Percentiles rank a stretch among this genome's conserved stretches.
phyloP scores from a whole-genome alignment of 2,329 filamentous ascomycete genomes.

The Cladosporium sp. region DNA sequence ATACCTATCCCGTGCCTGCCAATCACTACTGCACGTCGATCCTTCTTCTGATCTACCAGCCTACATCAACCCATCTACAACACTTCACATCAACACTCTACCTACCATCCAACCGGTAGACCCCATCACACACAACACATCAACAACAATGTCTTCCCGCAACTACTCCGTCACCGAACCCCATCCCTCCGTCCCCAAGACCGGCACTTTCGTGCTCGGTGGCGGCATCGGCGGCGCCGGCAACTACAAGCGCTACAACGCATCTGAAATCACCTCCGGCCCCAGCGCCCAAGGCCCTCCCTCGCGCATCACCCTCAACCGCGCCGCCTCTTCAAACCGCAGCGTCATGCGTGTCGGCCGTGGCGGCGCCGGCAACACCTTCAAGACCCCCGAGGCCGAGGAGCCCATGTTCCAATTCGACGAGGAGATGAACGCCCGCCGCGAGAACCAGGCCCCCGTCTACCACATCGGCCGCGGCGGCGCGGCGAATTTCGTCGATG shows the following conservation, averaged over 20 bases:
- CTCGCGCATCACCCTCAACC: conserved; percentile 46
- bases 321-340: conserved; percentile 37
- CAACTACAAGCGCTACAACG: conserved; percentile 53
- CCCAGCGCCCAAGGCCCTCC: conserved; percentile 44
- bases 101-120: conserved; percentile 23
- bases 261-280: conserved; percentile 50
- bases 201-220: conserved; percentile 45
- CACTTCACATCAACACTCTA: neutral
- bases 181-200: conserved; percentile 53
- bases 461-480: conserved; percentile 63
- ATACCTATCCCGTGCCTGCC: conserved; percentile 17
- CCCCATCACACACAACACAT: conserved; percentile 14
- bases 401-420: conserved; percentile 65
- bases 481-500: conserved; percentile 50
- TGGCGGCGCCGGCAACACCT: conserved; percentile 57
- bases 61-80: neutral
- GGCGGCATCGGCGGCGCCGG: conserved; percentile 56
- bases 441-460: conserved; percentile 50
- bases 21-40: conserved; percentile 7
- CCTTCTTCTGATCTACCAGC: too few relatives aligned
- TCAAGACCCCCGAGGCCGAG: conserved; percentile 45
- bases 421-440: conserved; percentile 58
- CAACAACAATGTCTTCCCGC: conserved; percentile 31
- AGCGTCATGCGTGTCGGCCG: conserved; percentile 51
- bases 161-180: conserved; percentile 57